Evolutionary conservation across 2,329 filamentous ascomycete genomes (phyloP).

Genomic region (Coniochaeta sp.): DNA sequence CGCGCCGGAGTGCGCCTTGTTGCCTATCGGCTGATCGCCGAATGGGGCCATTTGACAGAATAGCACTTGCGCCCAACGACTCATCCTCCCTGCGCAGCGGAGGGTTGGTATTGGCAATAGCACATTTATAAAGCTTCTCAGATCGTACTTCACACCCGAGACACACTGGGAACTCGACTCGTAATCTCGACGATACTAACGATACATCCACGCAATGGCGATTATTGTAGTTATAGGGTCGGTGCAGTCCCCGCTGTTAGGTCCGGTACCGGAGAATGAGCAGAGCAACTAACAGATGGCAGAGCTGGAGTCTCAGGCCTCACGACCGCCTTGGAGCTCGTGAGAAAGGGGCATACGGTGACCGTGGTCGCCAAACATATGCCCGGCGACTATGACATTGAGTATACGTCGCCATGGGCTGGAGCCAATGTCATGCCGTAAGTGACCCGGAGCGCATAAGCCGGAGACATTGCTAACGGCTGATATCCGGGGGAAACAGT

Average conservation of each 20-base stretch:
- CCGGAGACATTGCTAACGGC: neutral
- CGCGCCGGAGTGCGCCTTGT: neutral
- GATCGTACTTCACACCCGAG: neutral
- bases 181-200: neutral
- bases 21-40: neutral
- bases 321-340: slow-evolving; percentile 40
- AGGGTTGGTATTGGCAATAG: neutral
- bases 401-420: slow-evolving; percentile 86
- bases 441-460: slow-evolving; percentile 20
- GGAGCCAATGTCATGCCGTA: slow-evolving; percentile 74
- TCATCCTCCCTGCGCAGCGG: neutral
- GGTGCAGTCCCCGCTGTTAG: slow-evolving; percentile 6
- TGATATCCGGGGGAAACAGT: slow-evolving; percentile 17
- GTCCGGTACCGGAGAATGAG: neutral
- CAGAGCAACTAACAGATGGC: neutral
- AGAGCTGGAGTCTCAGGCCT: slow-evolving; percentile 44
- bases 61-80: neutral
- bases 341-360: slow-evolving; percentile 31
- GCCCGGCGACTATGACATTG: slow-evolving; percentile 86
- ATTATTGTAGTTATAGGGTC: slow-evolving; percentile 30
- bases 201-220: slow-evolving; percentile 16
- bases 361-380: slow-evolving; percentile 64
- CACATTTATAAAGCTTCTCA: neutral
- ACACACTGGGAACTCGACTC: neutral
- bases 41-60: neutral